Conservation (phyloP, 208 protist genomes). For the Kentomonas sorsogonicus region DNA sequence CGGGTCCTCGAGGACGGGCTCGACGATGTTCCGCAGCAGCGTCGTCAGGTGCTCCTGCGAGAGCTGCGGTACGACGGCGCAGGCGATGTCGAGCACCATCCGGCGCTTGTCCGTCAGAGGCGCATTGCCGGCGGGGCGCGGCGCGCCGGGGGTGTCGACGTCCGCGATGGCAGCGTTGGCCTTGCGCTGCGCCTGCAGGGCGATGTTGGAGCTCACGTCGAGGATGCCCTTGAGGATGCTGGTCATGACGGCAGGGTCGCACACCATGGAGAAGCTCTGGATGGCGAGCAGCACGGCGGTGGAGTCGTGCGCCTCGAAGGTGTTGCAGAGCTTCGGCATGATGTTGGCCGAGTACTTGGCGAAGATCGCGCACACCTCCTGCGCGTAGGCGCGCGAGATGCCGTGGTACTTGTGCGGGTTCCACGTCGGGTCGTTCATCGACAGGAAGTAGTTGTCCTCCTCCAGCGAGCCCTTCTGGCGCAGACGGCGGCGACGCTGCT, state of each 20-base stretch:
- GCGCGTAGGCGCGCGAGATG: constrained; percentile 60
- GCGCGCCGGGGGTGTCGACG: neutral
- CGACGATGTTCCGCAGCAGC: constrained; percentile 72
- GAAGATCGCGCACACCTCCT: constrained; percentile 67
- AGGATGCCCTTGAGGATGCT: constrained; percentile 80
- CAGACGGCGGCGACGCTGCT: neutral
- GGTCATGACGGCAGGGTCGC: constrained; percentile 70
- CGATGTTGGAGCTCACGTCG: constrained; percentile 61
- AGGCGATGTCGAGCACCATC: constrained; percentile 82
- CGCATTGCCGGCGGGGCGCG: constrained; percentile 19
- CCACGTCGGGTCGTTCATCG: constrained; percentile 65
- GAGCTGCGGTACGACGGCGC: constrained; percentile 68
- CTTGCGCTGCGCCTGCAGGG: constrained; percentile 21
- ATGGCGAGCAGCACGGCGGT: constrained; percentile 79
- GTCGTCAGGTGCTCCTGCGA: constrained; percentile 43
- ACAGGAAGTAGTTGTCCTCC: constrained; percentile 65
- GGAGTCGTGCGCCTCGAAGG: constrained; percentile 68
- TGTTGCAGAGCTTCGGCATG: constrained; percentile 87
- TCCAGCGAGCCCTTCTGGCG: constrained; percentile 58
- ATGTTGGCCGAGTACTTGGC: constrained; percentile 82
- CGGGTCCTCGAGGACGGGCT: constrained; percentile 78
- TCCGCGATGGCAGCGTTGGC: neutral
- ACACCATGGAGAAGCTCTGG: constrained; percentile 80
- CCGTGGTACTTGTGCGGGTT: constrained; percentile 76
- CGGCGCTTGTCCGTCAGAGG: constrained; percentile 71